phyloP scores from a whole-genome alignment of 495 filamentous ascomycete genomes.

The Stereocaulon alpinum region DNA sequence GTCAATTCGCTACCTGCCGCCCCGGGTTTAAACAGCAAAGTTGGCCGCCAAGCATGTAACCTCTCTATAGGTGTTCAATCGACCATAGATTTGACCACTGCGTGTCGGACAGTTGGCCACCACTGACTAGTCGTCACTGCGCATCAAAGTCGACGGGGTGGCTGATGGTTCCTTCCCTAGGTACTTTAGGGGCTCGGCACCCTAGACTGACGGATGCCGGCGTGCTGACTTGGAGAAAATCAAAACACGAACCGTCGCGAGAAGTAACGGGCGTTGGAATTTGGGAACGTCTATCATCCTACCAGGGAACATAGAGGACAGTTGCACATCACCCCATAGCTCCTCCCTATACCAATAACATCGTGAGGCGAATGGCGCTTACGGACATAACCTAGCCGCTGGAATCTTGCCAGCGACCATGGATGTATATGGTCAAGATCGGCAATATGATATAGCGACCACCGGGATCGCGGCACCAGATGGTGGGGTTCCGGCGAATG shows the following conservation, averaged over 20 bases:
- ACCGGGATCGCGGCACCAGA: not conserved
- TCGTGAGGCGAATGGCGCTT: not conserved
- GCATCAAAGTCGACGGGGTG: conserved; percentile 5
- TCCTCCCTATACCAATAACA: not conserved
- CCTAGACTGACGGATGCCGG: not conserved
- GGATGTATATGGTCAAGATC: not conserved
- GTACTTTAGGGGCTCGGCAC: not conserved
- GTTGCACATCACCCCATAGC: no score
- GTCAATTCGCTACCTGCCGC: not conserved
- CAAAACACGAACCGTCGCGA: not conserved
- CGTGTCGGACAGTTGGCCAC: not conserved
- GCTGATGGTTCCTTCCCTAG: not conserved
- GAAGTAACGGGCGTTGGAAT: not conserved
- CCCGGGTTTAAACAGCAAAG: not conserved
- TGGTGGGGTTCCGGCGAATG: conserved; percentile 5
- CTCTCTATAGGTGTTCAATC: not conserved
- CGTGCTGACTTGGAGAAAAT: not conserved
- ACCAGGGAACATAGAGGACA: no score
- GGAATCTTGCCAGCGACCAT: not conserved
- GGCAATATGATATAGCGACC: not conserved
- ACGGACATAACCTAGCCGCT: conserved; percentile 9
- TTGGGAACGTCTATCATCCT: not conserved
- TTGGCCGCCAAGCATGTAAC: not conserved
- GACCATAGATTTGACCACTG: not conserved
- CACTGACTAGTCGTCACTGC: conserved; percentile 2